Conservation (phyloP, 805 yeast species). For the Cyberlindnera amylophila region DNA sequence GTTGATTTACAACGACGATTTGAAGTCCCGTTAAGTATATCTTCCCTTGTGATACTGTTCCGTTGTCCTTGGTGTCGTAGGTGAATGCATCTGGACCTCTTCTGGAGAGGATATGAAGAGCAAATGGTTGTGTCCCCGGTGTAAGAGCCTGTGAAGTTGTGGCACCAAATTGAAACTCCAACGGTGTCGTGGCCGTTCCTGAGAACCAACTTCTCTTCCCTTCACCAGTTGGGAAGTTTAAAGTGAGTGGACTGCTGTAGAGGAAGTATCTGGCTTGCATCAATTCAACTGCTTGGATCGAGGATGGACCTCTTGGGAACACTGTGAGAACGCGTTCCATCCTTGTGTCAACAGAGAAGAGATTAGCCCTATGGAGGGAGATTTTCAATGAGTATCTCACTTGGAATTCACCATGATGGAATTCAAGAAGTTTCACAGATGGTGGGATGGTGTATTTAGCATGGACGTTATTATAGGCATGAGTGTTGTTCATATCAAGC, state of each 20-base stretch:
- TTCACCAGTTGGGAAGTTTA: too few relatives aligned
- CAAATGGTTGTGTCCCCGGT: constrained; percentile 10
- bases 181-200: too few relatives aligned
- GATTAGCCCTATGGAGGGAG: constrained; percentile 11
- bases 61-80: constrained; percentile 6
- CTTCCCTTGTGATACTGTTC: neutral
- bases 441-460: constrained; percentile 6
- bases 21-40: constrained; percentile 1
- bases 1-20: too few relatives aligned
- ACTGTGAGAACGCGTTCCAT: constrained; percentile 6
- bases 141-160: constrained; percentile 10
- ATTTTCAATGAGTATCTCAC: constrained; percentile 11
- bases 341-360: constrained; percentile 13
- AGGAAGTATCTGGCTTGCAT: constrained; percentile 9
- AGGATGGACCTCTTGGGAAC: constrained; percentile 10
- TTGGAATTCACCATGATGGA: neutral
- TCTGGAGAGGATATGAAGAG: constrained; percentile 7
- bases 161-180: constrained; percentile 6
- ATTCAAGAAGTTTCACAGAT: neutral
- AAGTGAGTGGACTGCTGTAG: neutral
- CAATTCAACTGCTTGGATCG: constrained; percentile 2
- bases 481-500: neutral
- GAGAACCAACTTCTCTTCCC: too few relatives aligned
- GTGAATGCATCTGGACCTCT: constrained; percentile 6
- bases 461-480: neutral